Percentiles rank a stretch among this genome's conserved stretches.
phyloP scores from a whole-genome alignment of 2,329 filamentous ascomycete species.

The Tolypocladium amazonense region DNA sequence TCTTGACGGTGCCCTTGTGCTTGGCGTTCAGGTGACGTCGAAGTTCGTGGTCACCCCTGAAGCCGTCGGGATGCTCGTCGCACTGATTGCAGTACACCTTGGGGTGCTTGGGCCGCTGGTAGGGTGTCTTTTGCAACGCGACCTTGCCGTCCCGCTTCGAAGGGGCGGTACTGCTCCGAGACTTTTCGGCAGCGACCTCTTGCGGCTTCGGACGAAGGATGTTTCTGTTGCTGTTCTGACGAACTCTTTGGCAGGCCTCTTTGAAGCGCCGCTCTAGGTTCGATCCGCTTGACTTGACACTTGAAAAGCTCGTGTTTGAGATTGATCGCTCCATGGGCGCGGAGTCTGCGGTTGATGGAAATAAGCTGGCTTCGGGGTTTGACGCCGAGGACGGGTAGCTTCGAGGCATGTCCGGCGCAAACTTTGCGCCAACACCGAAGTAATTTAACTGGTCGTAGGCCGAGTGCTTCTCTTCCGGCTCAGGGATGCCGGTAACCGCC shows the following conservation, averaged over 20 bases:
- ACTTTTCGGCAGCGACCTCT: not conserved
- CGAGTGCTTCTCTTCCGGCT: conserved; percentile 17
- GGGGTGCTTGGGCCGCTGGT: conserved; percentile 55
- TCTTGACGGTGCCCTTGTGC: conserved; percentile 47
- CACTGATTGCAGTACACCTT: conserved; percentile 65
- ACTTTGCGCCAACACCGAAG: conserved; percentile 28
- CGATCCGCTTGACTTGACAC: conserved; percentile 33
- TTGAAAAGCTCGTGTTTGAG: conserved; percentile 31
- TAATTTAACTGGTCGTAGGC: conserved; percentile 19
- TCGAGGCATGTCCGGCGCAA: conserved; percentile 10
- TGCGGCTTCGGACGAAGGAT: conserved; percentile 35
- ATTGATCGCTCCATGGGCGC: conserved; percentile 35
- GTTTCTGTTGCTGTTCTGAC: conserved; percentile 27
- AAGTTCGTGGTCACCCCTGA: conserved; percentile 78
- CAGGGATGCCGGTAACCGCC: conserved; percentile 4
- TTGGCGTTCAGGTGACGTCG: conserved; percentile 55
- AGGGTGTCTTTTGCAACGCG: conserved; percentile 30
- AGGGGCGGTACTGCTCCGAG: conserved; percentile 7
- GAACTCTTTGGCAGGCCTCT: conserved; percentile 34
- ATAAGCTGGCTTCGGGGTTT: conserved; percentile 16
- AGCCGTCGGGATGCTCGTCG: conserved; percentile 63
- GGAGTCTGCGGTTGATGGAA: conserved; percentile 11
- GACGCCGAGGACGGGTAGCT: conserved; percentile 18
- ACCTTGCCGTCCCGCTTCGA: conserved; percentile 31
- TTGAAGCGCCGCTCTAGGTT: conserved; percentile 33